These are phyloP conservation scores for Cladosporium sp. DNA, from an alignment of 2,329 filamentous ascomycete species.

Conservation along the genomic window DNA sequence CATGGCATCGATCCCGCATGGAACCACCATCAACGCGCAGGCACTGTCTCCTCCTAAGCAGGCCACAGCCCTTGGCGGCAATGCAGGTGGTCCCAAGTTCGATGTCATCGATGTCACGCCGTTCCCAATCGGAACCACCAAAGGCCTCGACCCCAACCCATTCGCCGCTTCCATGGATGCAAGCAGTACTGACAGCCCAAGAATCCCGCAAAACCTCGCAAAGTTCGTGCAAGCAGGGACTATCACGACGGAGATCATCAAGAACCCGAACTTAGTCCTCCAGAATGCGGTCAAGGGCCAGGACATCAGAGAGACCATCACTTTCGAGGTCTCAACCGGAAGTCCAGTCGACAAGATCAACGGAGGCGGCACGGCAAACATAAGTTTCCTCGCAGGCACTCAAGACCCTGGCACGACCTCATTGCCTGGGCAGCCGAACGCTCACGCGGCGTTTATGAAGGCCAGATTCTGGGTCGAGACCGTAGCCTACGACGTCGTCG, in stretches of 20 bases:
- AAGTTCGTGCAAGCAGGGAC: neutral
- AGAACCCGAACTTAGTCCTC: constrained; percentile 30
- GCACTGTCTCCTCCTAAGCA: constrained; percentile 17
- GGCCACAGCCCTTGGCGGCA: neutral
- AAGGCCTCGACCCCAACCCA: neutral
- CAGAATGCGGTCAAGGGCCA: constrained; percentile 28
- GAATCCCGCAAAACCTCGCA: neutral
- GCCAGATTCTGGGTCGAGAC: constrained; percentile 33
- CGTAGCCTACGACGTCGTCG: constrained; percentile 19
- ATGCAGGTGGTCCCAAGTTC: neutral
- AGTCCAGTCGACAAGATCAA: neutral
- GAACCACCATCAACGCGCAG: constrained; percentile 43
- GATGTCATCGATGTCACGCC: neutral
- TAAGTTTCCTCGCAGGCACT: constrained; percentile 27
- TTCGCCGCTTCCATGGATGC: neutral
- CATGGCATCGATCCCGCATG: constrained; percentile 43
- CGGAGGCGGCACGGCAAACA: constrained; percentile 33
- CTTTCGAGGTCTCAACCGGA: constrained; percentile 30
- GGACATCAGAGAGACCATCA: constrained; percentile 22
- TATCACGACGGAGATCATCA: constrained; percentile 20
- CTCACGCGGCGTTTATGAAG: constrained; percentile 23
- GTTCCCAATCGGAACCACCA: neutral
- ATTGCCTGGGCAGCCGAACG: constrained; percentile 21
- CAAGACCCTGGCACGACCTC: neutral
- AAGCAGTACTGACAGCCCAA: neutral